Base-by-base conservation (phyloP, 1,284 basidiomycete species). In the Pholiota adiposa region DNA sequence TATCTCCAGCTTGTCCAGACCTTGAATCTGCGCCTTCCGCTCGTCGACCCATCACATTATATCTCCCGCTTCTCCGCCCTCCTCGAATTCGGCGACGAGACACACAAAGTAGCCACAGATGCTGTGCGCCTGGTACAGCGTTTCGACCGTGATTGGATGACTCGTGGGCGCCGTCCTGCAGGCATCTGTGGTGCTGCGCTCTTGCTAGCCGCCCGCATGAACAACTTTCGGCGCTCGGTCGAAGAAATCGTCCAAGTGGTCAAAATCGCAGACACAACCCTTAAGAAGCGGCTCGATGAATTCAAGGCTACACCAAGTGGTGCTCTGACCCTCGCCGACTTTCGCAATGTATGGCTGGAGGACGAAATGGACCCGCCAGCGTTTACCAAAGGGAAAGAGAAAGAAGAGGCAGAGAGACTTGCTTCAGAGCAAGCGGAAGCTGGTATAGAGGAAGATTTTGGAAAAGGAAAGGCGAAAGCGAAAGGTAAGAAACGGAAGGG, bases 161-260 rank as follows among this genome's bases (percentile, higher is more conserved):
- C 93, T 5, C 89, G 92, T 29, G 97, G 97, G 36, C 88, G 97
- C 43, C 86, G 97, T 11, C 97, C 97, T 0, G 95, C 97, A 0
- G 97, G 97, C 16, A 96, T 99, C 60, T 98, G 97, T 73, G 97
- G 97, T 29, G 97, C 97, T 0, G 95, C 94, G 34, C 83, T 99
- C 14, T 83, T 99, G 38, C 86, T 99, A 18, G 97, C 97, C 0
- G 97, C 96, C 31, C 88, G 97, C 19, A 99, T 99, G 97, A 98
- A 97, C 77, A 96, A 98, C 73, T 99, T 97, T 71, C 82, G 96
- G 38, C 83, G 97, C 46, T 93, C 90, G 21, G 84, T 98, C 2
- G 92, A 96, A 70, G 97, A 99, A 75, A 91, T 99, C 54, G 96
- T 98, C 11, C 95, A 97, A 72, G 96, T 99, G 7, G 97, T 99